Evolutionary conservation across 2,329 filamentous ascomycete species (phyloP).

Genomic region (Penicillium sp.): DNA sequence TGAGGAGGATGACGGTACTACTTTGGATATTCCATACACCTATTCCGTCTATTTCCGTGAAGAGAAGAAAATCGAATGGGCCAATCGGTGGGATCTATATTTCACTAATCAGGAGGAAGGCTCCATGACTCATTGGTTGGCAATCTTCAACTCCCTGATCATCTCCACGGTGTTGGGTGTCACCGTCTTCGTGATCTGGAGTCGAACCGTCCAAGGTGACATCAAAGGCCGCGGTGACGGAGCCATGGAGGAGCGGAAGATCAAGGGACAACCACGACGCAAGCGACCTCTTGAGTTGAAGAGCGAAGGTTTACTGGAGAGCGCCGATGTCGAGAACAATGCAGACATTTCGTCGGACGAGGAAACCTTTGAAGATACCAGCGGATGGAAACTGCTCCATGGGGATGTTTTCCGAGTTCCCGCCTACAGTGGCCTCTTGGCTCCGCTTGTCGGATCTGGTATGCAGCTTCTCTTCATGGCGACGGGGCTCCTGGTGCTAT

Average conservation of each 20-base stretch:
- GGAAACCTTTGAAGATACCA: conserved; percentile 69
- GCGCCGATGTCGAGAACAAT: conserved; percentile 48
- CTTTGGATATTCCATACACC: conserved; percentile 70
- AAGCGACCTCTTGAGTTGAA: conserved; percentile 47
- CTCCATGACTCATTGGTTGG: conserved; percentile 77
- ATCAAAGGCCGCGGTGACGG: conserved; percentile 68
- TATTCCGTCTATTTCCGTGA: conserved; percentile 89
- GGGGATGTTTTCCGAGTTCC: conserved; percentile 82
- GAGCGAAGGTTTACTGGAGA: conserved; percentile 53
- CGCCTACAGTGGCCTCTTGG: conserved; percentile 62
- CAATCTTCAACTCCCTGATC: conserved; percentile 79
- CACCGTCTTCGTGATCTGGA: conserved; percentile 73
- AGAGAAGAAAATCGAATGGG: conserved; percentile 74
- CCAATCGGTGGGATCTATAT: conserved; percentile 79
- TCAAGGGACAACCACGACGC: conserved; percentile 41
- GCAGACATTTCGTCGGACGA: conserved; percentile 60
- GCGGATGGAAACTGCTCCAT: conserved; percentile 83
- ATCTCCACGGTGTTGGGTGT: conserved; percentile 74
- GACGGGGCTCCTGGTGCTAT: conserved; percentile 63
- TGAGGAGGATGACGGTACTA: conserved; percentile 59
- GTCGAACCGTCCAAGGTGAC: conserved; percentile 70
- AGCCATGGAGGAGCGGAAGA: conserved; percentile 60
- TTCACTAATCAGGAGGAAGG: conserved; percentile 83
- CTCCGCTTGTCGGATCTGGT: conserved; percentile 75
- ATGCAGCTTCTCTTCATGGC: conserved; percentile 83